phyloP scores from a whole-genome alignment of 1,139 yeast genomes.

The Lodderomyces theae region DNA sequence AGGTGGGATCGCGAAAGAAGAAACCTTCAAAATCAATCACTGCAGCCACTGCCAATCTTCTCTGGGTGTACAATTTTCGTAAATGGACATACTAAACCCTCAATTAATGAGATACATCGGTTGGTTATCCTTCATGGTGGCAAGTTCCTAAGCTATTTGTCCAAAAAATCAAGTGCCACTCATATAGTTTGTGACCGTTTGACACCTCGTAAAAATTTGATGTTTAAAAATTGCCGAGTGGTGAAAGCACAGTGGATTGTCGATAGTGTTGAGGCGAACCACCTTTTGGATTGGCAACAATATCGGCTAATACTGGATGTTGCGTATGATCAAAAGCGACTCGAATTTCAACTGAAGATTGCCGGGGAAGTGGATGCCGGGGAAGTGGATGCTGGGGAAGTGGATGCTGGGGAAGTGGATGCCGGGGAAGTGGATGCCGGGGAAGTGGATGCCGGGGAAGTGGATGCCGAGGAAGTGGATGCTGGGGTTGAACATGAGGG shows the following conservation, averaged over 20 bases:
- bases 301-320: conserved; percentile 54
- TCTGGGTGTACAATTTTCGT: conserved; percentile 65
- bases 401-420: background rate
- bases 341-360: conserved; percentile 21
- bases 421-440: background rate
- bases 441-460: background rate
- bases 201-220: conserved; percentile 70
- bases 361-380: background rate
- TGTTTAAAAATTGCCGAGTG: conserved; percentile 67
- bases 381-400: background rate
- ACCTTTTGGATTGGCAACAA: conserved; percentile 63
- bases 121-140: conserved; percentile 81
- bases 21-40: conserved; percentile 20
- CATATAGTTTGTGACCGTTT: conserved; percentile 79
- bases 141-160: conserved; percentile 61
- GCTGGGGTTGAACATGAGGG: no score
- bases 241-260: conserved; percentile 82
- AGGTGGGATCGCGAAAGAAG: conserved; percentile 48
- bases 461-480: no score
- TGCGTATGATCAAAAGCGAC: conserved; percentile 49
- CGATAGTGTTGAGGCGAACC: conserved; percentile 52
- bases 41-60: conserved; percentile 44
- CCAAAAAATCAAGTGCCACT: conserved; percentile 71
- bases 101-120: conserved; percentile 67
- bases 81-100: conserved; percentile 84